Evolutionary conservation across 495 filamentous ascomycete species (phyloP), one percentile per base, ranked within the genome.

Genomic region (Talaromyces nanjingensis): DNA sequence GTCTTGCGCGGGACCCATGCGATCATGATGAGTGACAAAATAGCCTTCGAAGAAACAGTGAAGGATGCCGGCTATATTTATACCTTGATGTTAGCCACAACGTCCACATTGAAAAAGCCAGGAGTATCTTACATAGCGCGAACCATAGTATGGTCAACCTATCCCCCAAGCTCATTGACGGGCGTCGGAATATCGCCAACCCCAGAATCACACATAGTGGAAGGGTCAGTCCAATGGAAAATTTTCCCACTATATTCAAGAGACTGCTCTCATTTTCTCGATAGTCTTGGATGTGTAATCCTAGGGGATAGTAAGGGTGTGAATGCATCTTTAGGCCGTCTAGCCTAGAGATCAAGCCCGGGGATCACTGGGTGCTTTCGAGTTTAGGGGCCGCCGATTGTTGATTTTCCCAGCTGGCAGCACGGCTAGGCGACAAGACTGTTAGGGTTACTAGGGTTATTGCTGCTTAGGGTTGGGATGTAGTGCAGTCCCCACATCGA

Each of bases 11-110:
- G 77, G 74, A 3, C 76, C 83, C 81, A 89, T 86, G 34, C 70
- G 76, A 22, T 76, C 73, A 76, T 88, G 87, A 71, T 91, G 86
- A 64, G 83, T 70, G 67, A 88, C 83, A 67, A 88, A 93, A 73
- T 92, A 93, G n/a, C 91, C 89, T 77, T 96, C 91, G 69, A 96
- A 93, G 69, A 91, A 86, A 58, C 89, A 83, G 71, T 96, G 91
- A 20, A 93, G 79, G 54, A 69, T 80, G 20, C 87, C 87, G 59
- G 78, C 88, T 91, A 39, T 69, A 24, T 24, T 24, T 24, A 57
- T 24, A n/a, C 7, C 22, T 24, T 24, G 22, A 24, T 24, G 31
- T 73, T 16, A 71, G 65, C 37, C 16, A 16, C 14, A 42, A 3
- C 14, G 16, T 42, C 6, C 6, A 20, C 47, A 22, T 52, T 52